Base-by-base conservation (phyloP, 176 grass and related monocot genomes). In the Aegilops umbellulata region DNA sequence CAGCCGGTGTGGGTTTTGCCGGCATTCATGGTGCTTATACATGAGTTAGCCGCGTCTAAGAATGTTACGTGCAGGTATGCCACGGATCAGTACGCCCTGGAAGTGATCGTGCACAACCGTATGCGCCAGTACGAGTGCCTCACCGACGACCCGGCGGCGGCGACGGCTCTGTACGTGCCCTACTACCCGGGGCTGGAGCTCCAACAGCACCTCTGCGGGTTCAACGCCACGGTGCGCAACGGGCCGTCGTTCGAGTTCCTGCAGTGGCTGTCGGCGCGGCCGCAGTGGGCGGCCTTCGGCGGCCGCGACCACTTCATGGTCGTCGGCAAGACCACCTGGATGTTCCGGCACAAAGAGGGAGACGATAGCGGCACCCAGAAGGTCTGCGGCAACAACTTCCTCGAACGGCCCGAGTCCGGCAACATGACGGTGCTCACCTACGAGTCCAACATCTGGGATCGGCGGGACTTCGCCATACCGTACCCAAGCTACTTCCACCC, bases 401-500 rank as follows among this genome's bases (percentile, higher is more conserved):
- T 93, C 4, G 61, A 46, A 10, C 80, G 86, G 9, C 87, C 94
- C 5, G 89, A 83, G 89, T 25, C 61, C 3, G 14, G 65, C 9
- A 93, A 93, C 55, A 88, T 93, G 67, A 88, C 94, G 15, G 63
- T 83, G 73, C 84, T 93, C 10, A 88, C 80, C 11, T 93, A 86
- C 34, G 94, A 93, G 58, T 93, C 89, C 23, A 87, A 86, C 68
- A 34, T 71, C 7, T 91, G 76, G 83, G 57, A 35, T 13, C 81
- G 62, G 13, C 90, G 84, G 0, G 91, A 93, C 82, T 75, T 86
- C 55, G 94, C 79, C 14, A 80, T 96, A 20, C 94, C 94, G 3
- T 96, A 96, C 69, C 94, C 91, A 4, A 92, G 82, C 44, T 92
- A 93, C 82, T 93, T 96, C 76, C 94, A 93, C 85, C 94, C 94